phyloP scores from a whole-genome alignment of 345 rosid genomes.

The Salix udensis region DNA sequence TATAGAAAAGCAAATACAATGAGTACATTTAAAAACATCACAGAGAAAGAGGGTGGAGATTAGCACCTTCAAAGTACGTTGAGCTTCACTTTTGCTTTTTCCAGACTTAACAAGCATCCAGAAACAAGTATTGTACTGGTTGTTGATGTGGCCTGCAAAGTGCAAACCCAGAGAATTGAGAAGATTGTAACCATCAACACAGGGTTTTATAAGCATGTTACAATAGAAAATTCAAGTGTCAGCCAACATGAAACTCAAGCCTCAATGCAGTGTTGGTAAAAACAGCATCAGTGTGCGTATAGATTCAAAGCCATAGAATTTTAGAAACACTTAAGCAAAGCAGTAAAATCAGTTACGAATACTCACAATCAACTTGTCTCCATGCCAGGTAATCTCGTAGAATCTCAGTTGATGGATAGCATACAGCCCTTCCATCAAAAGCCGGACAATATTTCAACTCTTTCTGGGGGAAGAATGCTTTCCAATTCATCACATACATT shows the following conservation, averaged over 20 bases:
- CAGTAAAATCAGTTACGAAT: background rate
- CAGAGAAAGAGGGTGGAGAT: background rate
- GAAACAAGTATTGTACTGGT: conserved; percentile 91
- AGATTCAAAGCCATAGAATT: background rate
- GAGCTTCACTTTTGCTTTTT: conserved; percentile 70
- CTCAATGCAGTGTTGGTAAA: background rate
- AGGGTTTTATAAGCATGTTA: background rate
- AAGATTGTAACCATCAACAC: background rate
- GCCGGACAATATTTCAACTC: conserved; percentile 64
- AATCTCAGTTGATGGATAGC: conserved; percentile 74
- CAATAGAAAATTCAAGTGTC: background rate
- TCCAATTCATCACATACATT: conserved; percentile 63
- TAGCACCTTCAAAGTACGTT: conserved; percentile 61
- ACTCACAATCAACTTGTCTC: conserved; percentile 99
- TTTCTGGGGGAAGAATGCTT: conserved; percentile 66
- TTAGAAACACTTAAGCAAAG: background rate
- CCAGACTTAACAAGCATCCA: conserved; percentile 93
- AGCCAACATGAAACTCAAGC: conserved; percentile 2
- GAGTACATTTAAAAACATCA: background rate
- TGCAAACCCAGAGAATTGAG: conserved; percentile 23
- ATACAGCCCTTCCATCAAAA: conserved; percentile 87
- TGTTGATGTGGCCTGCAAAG: conserved; percentile 88
- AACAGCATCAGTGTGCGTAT: background rate
- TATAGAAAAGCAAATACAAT: background rate
- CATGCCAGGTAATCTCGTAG: conserved; percentile 81